Evolutionary conservation across 163 green algal species (phyloP).

Genomic region (Chlamydomonas reinhardtii): DNA sequence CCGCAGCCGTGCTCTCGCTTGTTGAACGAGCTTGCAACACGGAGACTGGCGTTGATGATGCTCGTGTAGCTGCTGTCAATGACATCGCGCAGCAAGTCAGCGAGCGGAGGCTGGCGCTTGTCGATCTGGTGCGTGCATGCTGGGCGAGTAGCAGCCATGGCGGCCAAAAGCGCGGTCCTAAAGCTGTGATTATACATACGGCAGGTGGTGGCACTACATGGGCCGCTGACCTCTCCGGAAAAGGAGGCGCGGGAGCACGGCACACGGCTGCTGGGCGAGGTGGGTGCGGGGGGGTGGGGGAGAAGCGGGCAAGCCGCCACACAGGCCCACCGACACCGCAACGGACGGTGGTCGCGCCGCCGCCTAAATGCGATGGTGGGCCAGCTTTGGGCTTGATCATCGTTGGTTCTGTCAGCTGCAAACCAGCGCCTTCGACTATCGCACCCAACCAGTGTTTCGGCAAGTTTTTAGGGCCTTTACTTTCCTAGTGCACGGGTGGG

Average conservation of each 20-base stretch:
- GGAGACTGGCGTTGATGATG: neutral
- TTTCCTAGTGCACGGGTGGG: too few species aligned
- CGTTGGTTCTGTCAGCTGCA: too few species aligned
- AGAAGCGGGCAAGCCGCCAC: neutral
- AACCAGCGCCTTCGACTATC: too few species aligned
- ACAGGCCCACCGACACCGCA: too few species aligned
- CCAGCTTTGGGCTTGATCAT: too few species aligned
- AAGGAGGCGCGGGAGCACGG: constrained; percentile 40
- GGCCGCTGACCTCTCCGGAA: constrained; percentile 29
- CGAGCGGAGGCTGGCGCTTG: neutral
- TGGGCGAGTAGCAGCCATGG: neutral
- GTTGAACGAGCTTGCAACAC: constrained; percentile 25
- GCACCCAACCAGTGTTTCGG: too few species aligned
- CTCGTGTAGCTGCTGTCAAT: neutral
- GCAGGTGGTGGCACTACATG: constrained; percentile 7
- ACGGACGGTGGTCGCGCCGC: too few species aligned
- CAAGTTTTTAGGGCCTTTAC: too few species aligned
- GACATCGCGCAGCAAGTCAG: neutral
- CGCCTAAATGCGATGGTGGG: too few species aligned
- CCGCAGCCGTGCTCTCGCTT: neutral
- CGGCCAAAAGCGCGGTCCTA: neutral
- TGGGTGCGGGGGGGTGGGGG: neutral
- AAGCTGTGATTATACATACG: neutral
- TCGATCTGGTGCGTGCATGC: constrained; percentile 38
- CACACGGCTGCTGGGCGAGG: constrained; percentile 32